phyloP scores from a whole-genome alignment of 108 stramenopile genomes.

The Nitzschia palea region DNA sequence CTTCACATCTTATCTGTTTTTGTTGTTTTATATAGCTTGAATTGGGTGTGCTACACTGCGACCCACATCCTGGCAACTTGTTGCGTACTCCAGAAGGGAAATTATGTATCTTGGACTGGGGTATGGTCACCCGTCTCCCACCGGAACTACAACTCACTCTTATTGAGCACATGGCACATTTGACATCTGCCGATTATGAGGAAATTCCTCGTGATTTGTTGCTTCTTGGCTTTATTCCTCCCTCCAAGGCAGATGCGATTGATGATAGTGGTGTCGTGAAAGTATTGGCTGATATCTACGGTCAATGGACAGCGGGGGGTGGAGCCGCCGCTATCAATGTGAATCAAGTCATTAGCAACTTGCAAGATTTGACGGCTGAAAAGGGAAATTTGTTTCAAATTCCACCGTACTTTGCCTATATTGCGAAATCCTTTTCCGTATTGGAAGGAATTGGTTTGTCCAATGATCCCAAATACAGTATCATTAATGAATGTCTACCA shows the following conservation, averaged over 20 bases:
- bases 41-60: constrained; percentile 64
- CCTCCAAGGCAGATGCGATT: constrained; percentile 72
- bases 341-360: constrained; percentile 75
- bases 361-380: constrained; percentile 84
- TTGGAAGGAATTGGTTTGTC: constrained; percentile 94
- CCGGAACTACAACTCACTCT: constrained; percentile 80
- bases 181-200: constrained; percentile 90
- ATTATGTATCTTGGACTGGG: constrained; percentile 94
- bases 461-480: constrained; percentile 90
- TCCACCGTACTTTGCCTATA: constrained; percentile 89
- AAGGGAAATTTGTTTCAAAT: constrained; percentile 53
- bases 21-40: constrained; percentile 28
- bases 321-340: constrained; percentile 92
- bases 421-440: constrained; percentile 89
- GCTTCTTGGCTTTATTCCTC: constrained; percentile 87
- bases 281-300: constrained; percentile 87
- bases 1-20: neutral
- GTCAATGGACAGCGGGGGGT: constrained; percentile 85
- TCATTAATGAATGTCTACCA: constrained; percentile 94
- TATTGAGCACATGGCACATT: constrained; percentile 96
- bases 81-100: constrained; percentile 88
- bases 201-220: constrained; percentile 89
- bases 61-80: constrained; percentile 59
- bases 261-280: constrained; percentile 87
- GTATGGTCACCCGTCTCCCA: constrained; percentile 90